Evolutionary conservation across 1,284 basidiomycete genomes (phyloP).

Genomic region (Sphaerobolus stellatus): DNA sequence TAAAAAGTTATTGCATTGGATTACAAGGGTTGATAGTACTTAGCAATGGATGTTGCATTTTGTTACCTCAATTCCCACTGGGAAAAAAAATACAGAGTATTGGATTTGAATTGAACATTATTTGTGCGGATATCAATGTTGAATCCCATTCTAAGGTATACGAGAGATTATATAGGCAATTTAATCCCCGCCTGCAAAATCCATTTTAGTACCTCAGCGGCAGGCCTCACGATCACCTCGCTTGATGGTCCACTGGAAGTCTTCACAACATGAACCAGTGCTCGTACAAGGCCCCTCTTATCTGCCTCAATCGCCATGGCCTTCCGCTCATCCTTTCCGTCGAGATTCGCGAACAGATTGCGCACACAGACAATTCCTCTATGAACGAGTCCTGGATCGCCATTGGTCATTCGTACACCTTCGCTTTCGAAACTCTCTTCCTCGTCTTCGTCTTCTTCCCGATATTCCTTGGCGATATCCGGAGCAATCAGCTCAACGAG

Average conservation of each 20-base stretch:
- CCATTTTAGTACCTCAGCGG: conserved; percentile 43
- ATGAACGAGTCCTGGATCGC: conserved; percentile 65
- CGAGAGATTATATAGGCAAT: conserved; percentile 1
- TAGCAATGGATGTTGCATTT: no score
- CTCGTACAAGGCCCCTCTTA: conserved; percentile 48
- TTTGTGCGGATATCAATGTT: no score
- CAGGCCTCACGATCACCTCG: conserved; percentile 38
- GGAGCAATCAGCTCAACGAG: conserved; percentile 67
- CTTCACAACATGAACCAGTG: conserved; percentile 46
- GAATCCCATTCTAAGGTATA: no score
- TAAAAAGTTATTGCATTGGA: no score
- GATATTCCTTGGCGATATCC: conserved; percentile 34
- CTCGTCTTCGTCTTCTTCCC: conserved; percentile 25
- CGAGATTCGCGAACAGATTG: conserved; percentile 57
- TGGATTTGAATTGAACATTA: no score
- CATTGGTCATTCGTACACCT: conserved; percentile 26
- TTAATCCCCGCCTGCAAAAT: conserved; percentile 21
- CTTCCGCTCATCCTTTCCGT: conserved; percentile 37
- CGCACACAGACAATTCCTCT: conserved; percentile 70
- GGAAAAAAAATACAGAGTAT: no score
- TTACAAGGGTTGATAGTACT: no score
- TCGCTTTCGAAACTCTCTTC: conserved; percentile 25
- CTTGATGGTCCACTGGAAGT: conserved; percentile 13
- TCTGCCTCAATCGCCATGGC: conserved; percentile 49
- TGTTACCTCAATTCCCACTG: no score